Conservation (phyloP, 345 rosid genomes). For the thale cress (Arabidopsis thaliana) region TAIR10.1 NC_003074.8:7869501-7870000, state of each 20-base stretch:
- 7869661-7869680: constrained; percentile 31
- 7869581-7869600: constrained; percentile 82
- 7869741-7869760: not conserved
- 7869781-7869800: constrained; percentile 39
- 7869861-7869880: constrained; percentile 65
- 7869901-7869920: constrained; percentile 54
- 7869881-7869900: constrained; percentile 58
- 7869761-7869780: not conserved
- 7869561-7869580: constrained; percentile 59
- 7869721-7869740: not conserved
- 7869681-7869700: not conserved
- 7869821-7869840: constrained; percentile 85
- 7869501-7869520: constrained; percentile 59
- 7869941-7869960: constrained; percentile 52
- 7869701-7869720: not conserved
- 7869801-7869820: constrained; percentile 59
- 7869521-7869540: constrained; percentile 57
- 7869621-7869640: constrained; percentile 73
- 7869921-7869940: constrained; percentile 52
- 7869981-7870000: constrained; percentile 48
- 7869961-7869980: constrained; percentile 50
- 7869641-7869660: constrained; percentile 92
- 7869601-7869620: constrained; percentile 56
- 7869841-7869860: constrained; percentile 69
- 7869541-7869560: constrained; percentile 43